phyloP scores from a whole-genome alignment of 495 filamentous ascomycete species.

The Penicillium maclennaniae region DNA sequence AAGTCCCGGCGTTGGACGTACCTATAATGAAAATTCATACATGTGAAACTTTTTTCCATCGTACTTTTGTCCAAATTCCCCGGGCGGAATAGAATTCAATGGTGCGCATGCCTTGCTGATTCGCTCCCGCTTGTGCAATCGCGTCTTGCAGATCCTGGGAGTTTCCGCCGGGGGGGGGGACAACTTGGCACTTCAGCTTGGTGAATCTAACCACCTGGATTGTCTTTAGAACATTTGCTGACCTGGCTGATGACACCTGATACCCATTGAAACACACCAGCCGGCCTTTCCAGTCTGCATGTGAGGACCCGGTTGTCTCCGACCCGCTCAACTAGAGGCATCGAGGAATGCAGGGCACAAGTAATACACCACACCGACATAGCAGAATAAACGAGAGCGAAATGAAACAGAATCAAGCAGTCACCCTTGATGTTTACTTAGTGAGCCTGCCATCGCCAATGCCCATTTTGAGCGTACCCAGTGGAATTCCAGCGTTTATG shows the following conservation, averaged over 20 bases:
- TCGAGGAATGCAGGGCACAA: neutral
- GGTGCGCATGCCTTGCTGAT: neutral
- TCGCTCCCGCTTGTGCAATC: neutral
- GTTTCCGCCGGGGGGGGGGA: constrained; percentile 2
- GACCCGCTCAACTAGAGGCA: neutral
- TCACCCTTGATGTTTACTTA: constrained; percentile 19
- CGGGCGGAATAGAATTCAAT: neutral
- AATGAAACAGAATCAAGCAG: constrained; percentile 16
- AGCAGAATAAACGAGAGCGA: constrained; percentile 25
- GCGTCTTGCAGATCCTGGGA: constrained; percentile 2
- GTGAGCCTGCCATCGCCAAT: constrained; percentile 44
- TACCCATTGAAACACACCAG: constrained; percentile 12
- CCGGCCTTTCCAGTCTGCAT: constrained; percentile 15
- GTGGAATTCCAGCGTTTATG: too few species aligned
- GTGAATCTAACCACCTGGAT: too few species aligned
- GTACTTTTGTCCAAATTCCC: neutral
- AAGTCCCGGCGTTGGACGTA: constrained; percentile 9
- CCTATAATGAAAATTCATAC: constrained; percentile 1
- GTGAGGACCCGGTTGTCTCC: constrained; percentile 23
- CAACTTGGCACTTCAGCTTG: too few species aligned
- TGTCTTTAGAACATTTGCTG: too few species aligned
- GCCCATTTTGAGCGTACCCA: constrained; percentile 47
- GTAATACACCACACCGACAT: constrained; percentile 15
- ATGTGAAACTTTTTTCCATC: neutral
- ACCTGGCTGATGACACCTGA: too few species aligned